Base-by-base conservation (phyloP, 805 yeast species). In the Hanseniaspora singularis region DNA sequence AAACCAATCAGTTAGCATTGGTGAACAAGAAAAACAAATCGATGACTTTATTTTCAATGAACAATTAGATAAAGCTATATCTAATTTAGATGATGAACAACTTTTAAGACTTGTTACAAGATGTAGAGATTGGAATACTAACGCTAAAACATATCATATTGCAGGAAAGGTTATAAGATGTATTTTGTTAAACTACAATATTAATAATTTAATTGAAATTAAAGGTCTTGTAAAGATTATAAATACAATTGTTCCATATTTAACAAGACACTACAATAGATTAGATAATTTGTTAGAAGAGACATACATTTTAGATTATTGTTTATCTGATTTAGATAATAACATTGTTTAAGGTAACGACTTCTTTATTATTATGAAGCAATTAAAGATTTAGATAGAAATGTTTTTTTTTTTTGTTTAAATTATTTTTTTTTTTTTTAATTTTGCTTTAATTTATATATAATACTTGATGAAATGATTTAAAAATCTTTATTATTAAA, bases 121-220 rank as follows among this genome's bases (percentile, higher is more conserved):
- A 56, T 70, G 88, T 18, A 75, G 96, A 55, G 95, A 86, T 59
- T 92, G 99, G 99, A 92, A 92, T 61, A 80, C 94, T 38, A 89
- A 86, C 61, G 81, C 84, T 45, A 76, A 77, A 57, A 78, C 85
- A 31, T 84, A 84, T 57, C 76, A 73, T 43, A 73, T 85, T 48
- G 83, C 95, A 11, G 98, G 89, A 63, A 77, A 76, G 49, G 64
- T 87, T 34, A 69, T 89, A 44, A 70, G 74, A 52, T 79, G 83
- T 20, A 64, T 89, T 28, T 65, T 92, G 50, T 63, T 66, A 34
- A 68, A 67, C 39, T 75, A 76, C 54, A 66, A 71, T 18, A 66
- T 80, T 26, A 76, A 75, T 16, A 69, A 69, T 48, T 61, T 88
- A 40, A 70, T 73, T 52, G 76, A 75, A 54, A 71, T 83, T 33